phyloP scores from a whole-genome alignment of 257 asterid species.

The Lantana camara region DNA sequence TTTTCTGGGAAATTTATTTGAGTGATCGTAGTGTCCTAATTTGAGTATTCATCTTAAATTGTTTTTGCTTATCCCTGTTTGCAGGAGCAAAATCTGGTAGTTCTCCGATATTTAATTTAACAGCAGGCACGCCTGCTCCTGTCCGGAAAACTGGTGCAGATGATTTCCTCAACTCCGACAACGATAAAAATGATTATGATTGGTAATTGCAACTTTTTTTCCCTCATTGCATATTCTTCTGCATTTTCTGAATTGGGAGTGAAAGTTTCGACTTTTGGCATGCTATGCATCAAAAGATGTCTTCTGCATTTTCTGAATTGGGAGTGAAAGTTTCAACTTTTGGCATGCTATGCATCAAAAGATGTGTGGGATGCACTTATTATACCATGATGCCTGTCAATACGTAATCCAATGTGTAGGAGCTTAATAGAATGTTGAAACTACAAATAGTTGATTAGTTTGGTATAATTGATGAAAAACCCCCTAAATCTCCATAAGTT shows the following conservation, averaged over 20 bases:
- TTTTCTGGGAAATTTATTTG: neutral
- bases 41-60: neutral
- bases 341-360: slow-evolving; percentile 11
- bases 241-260: slow-evolving; percentile 23
- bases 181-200: slow-evolving; percentile 95
- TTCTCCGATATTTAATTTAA: slow-evolving; percentile 65
- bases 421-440: too few species aligned
- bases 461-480: too few species aligned
- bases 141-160: slow-evolving; percentile 80
- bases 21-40: slow-evolving; percentile 4
- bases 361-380: too few species aligned
- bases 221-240: slow-evolving; percentile 16
- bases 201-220: slow-evolving; percentile 54
- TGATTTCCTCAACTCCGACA: slow-evolving; percentile 93
- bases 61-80: slow-evolving; percentile 20
- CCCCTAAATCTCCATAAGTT: neutral
- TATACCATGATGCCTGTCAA: too few species aligned
- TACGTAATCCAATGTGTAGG: too few species aligned
- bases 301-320: slow-evolving; percentile 25
- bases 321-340: slow-evolving; percentile 13
- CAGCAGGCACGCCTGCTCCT: slow-evolving; percentile 54
- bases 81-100: slow-evolving; percentile 69
- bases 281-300: slow-evolving; percentile 7
- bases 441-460: too few species aligned
- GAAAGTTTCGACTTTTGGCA: slow-evolving; percentile 18